Evolutionary conservation across 257 asterid genomes (phyloP), one percentile per base, ranked within the genome.

Genomic region (Capsicum pubescens): DNA sequence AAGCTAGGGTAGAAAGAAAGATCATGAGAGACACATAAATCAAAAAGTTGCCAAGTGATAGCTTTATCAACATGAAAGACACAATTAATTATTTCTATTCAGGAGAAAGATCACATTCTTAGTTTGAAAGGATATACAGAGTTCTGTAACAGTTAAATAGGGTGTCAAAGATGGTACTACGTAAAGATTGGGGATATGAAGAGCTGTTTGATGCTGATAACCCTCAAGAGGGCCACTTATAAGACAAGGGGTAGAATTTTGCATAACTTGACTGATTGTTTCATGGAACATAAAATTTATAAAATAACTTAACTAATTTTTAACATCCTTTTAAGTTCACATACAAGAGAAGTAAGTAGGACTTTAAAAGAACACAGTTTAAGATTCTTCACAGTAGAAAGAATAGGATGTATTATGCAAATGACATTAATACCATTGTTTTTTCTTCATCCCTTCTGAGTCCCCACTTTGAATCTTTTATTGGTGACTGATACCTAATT

Each of bases 51-150:
- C 83, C 83, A 50, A 79, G 86, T 17, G 48, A 63, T 44, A 84
- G 86, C 83, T 76, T 58, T 50, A 77, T 84, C 54, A 66, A 84
- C 60, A 56, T 84, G 54, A 79, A 84, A 26, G 80, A 84, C 66
- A 63, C 42, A 50, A 58, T 42, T 74, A 52, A 76, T 84, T 80
- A 32, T 42, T 84, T 84, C 83, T 74, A 63, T 84, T 60, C 54
- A 15, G 86, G 74, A 54, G 86, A 77, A 48, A 35, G 60, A 54
- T 61, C 82, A n/a, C 86, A 84, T 48, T 72, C 68, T 84, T 79
- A 52, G 39, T 64, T 52, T 52, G 83, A 84, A 13, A 52, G 46
- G 48, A 77, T 84, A 60, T 50, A 61, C 77, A 48, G 36, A 77
- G 17, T 79, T 76, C 83, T 84, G 0, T 64, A 63, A 16, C 79